Conservation (phyloP, 139 green algal genomes). For the Chara braunii region DNA sequence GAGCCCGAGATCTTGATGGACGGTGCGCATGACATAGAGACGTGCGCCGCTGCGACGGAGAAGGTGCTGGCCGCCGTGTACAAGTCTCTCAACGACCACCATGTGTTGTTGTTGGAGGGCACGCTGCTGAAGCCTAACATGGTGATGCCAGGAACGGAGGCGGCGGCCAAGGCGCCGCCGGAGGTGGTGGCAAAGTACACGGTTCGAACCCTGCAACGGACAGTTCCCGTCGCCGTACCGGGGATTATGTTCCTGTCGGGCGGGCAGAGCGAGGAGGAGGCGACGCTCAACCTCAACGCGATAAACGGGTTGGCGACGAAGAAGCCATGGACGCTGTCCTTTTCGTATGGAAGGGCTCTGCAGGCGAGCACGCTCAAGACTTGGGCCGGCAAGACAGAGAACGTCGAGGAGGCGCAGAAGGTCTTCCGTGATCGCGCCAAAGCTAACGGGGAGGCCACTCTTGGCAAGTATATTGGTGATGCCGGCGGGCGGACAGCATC, state of each 20-base stretch:
- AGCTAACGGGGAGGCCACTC: slow-evolving; percentile 85
- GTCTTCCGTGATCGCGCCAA: slow-evolving; percentile 78
- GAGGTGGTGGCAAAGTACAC: slow-evolving; percentile 62
- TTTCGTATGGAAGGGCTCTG: slow-evolving; percentile 81
- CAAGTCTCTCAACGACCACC: slow-evolving; percentile 9
- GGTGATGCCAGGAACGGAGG: slow-evolving; percentile 53
- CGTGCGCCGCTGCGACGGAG: slow-evolving; percentile 54
- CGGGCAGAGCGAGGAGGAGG: slow-evolving; percentile 65
- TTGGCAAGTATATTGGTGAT: slow-evolving; percentile 75
- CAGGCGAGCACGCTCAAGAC: slow-evolving; percentile 47
- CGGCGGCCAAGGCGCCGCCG: slow-evolving; percentile 21
- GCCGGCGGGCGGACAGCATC: slow-evolving; percentile 47
- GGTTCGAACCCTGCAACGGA: slow-evolving; percentile 60
- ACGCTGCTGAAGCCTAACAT: slow-evolving; percentile 85
- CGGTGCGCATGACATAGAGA: slow-evolving; percentile 74
- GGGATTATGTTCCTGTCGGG: slow-evolving; percentile 76
- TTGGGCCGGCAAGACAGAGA: slow-evolving; percentile 65
- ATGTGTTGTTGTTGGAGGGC: slow-evolving; percentile 60
- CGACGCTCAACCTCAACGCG: slow-evolving; percentile 70
- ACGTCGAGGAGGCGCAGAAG: slow-evolving; percentile 70
- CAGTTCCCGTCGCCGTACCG: slow-evolving; percentile 68
- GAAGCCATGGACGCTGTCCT: slow-evolving; percentile 75
- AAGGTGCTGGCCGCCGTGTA: slow-evolving; percentile 38
- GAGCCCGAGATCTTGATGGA: slow-evolving; percentile 94
- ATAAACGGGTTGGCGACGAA: slow-evolving; percentile 49